Evolutionary conservation across 768 basidiomycete species (phyloP).

Genomic region (Kwoniella sp.): DNA sequence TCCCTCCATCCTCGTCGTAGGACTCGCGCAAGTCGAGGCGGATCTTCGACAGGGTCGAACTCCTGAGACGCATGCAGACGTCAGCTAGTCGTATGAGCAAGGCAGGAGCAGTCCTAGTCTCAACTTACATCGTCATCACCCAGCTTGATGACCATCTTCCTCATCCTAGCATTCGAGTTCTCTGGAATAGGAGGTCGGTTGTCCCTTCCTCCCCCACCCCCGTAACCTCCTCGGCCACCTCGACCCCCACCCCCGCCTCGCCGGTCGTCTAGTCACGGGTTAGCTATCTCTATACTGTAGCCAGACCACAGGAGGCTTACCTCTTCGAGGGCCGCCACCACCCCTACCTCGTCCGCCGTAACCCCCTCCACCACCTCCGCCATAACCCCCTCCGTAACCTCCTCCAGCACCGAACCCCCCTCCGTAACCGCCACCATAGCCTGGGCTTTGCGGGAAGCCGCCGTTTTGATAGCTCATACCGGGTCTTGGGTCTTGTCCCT

Average conservation of each 20-base stretch:
- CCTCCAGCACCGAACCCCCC: conserved; percentile 16
- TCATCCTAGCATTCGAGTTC: conserved; percentile 33
- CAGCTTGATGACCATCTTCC: conserved; percentile 46
- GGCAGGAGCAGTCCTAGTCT: background rate
- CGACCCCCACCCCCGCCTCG: conserved; percentile 20
- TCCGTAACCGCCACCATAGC: conserved; percentile 12
- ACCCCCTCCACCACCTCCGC: conserved; percentile 17
- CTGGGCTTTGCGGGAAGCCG: conserved; percentile 12
- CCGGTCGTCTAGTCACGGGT: conserved; percentile 9
- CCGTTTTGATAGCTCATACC: conserved; percentile 27
- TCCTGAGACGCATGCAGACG: too few species aligned
- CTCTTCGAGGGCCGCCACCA: conserved; percentile 17
- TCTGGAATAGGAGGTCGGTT: conserved; percentile 24
- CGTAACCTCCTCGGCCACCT: conserved; percentile 17
- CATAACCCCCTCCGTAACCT: conserved; percentile 23
- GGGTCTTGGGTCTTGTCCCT: too few species aligned
- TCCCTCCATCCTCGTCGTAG: conserved; percentile 45
- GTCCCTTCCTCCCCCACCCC: conserved; percentile 15
- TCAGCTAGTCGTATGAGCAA: too few species aligned
- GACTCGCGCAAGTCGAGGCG: conserved; percentile 42
- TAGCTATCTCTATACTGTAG: too few species aligned
- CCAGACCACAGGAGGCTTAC: too few species aligned
- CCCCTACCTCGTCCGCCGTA: conserved; percentile 22
- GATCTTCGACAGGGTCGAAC: conserved; percentile 49
- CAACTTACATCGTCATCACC: conserved; percentile 46